Evolutionary conservation across 192 early-diverging fungal genomes (phyloP), one percentile per base, ranked within the genome.

Genomic region (Podila epicladia): DNA sequence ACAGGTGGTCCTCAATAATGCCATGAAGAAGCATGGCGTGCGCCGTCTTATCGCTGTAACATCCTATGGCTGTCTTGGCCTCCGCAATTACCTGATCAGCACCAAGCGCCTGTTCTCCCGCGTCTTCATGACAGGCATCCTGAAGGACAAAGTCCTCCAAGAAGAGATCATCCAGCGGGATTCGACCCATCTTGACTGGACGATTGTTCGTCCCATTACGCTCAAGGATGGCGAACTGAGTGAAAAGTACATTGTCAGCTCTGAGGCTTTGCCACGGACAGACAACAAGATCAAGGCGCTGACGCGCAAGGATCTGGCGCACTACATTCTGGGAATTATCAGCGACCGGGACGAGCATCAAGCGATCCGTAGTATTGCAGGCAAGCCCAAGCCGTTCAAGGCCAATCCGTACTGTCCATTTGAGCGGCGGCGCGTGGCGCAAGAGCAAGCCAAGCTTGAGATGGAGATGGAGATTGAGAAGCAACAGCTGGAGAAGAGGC

Each of bases 81-180:
- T 72, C 20, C 69, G 72, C 24, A 74, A 82, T 64, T 82, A 82
- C 57, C 28, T 82, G 20, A 82, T 71, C 64, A 82, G 65, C 53
- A 80, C 70, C 49, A 58, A 73, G 28, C 63, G 63, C 35, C 61
- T 78, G 22, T 68, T 78, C 45, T 79, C 76, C 17, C 76, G 82
- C 12, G 51, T 83, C 19, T 83, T 83, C 58, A 64, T 80, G 71
- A 74, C 61, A 19, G 72, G 79, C 9, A 76, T 84, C 37, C 64
- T 80, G 1, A 70, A 82, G 51, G 83, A 84, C 58, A 84, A 84
- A 38, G 73, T 73, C 24, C 58, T 73, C 0, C 83, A 84, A 65
- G 83, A 84, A 58, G 79, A 75, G 0, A 65, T 84, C 22, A 69
- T 84, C 9, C 73, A 73, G 17, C 73, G 79, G 20, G 71, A 80